phyloP scores from a whole-genome alignment of 257 asterid species.

The Jasminum sambac region DNA sequence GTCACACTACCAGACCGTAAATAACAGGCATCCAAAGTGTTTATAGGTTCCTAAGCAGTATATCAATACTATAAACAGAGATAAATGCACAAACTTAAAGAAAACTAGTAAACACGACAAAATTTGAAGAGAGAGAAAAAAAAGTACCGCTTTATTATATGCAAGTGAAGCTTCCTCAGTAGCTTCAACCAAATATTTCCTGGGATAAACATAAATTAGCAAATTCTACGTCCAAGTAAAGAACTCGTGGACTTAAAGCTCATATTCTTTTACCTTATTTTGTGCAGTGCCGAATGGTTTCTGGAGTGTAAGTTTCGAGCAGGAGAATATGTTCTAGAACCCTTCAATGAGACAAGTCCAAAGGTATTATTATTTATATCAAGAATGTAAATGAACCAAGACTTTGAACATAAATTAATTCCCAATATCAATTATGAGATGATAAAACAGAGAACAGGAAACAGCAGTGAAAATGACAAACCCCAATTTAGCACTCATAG shows the following conservation, averaged over 20 bases:
- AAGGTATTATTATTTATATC: constrained; percentile 30
- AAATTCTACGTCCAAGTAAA: constrained; percentile 19
- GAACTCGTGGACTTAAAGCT: constrained; percentile 6
- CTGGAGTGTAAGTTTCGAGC: constrained; percentile 88
- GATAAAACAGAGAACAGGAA: constrained; percentile 31
- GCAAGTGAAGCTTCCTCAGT: constrained; percentile 97
- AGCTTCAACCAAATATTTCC: constrained; percentile 89
- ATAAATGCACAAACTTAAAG: constrained; percentile 5
- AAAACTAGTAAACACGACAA: constrained; percentile 14
- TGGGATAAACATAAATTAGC: constrained; percentile 29
- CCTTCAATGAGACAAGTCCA: constrained; percentile 43
- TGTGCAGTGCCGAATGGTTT: constrained; percentile 90
- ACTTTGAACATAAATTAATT: background rate
- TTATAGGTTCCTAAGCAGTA: constrained; percentile 1
- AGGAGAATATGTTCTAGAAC: constrained; percentile 92
- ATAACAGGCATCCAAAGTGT: no score
- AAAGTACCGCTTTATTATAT: constrained; percentile 86
- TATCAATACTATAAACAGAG: constrained; percentile 8
- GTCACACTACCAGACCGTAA: constrained; percentile 17
- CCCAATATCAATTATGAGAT: constrained; percentile 19
- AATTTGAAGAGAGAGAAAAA: constrained; percentile 11
- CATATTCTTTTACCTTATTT: constrained; percentile 62
- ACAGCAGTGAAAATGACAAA: constrained; percentile 34
- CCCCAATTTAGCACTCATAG: constrained; percentile 99
- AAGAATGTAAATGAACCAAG: constrained; percentile 15